These are phyloP conservation scores for Macrolepiota fuliginosa DNA, from an alignment of 768 basidiomycete genomes.

Conservation along the genomic window DNA sequence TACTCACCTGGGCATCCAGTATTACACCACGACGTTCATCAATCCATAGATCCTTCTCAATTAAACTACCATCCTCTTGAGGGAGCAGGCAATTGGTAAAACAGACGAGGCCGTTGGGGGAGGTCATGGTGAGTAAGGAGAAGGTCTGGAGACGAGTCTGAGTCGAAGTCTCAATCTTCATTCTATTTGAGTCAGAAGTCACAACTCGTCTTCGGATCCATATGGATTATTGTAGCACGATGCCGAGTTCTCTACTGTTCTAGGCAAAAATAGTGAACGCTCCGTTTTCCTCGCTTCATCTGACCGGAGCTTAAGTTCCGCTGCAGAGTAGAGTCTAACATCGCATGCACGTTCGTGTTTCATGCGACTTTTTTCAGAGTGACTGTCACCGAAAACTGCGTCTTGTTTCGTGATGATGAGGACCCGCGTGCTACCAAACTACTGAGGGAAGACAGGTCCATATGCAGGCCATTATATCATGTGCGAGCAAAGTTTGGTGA, in stretches of 20 bases:
- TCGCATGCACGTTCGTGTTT: constrained; percentile 10
- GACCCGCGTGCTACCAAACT: neutral
- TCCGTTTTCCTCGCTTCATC: constrained; percentile 3
- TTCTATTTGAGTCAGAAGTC: constrained; percentile 10
- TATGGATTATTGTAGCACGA: neutral
- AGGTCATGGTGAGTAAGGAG: constrained; percentile 30
- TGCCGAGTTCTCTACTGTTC: constrained; percentile 5
- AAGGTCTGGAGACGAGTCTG: neutral
- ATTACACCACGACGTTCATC: constrained; percentile 73
- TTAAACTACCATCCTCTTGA: constrained; percentile 73
- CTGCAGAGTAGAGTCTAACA: neutral
- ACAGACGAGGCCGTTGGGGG: constrained; percentile 68
- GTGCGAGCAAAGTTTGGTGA: too few species aligned
- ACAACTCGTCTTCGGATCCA: neutral
- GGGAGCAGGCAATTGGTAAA: constrained; percentile 87
- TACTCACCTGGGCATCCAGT: constrained; percentile 66
- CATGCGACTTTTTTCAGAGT: neutral
- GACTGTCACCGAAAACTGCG: neutral
- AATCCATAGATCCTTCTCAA: constrained; percentile 79
- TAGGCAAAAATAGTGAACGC: constrained; percentile 1
- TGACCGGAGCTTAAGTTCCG: constrained; percentile 2
- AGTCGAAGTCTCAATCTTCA: neutral
- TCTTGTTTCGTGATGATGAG: neutral
- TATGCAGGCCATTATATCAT: too few species aligned
- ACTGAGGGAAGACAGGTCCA: neutral